A percentile compares a stretch with the other conserved stretches of the same genome.
These are phyloP conservation scores for Tetrahymena elliotti DNA, from an alignment of 73 alveolate species.

Conservation along the genomic window DNA sequence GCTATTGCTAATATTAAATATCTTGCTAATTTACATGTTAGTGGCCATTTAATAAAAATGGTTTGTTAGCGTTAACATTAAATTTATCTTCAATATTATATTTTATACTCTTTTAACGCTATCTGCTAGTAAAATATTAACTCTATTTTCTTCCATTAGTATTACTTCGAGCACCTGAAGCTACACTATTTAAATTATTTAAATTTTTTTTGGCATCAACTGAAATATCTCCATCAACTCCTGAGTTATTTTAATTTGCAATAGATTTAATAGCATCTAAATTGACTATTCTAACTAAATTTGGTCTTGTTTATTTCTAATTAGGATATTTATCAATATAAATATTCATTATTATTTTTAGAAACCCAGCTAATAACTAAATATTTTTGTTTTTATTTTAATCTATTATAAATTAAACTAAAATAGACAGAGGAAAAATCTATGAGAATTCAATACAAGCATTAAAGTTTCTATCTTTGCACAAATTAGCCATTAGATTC, in stretches of 20 bases:
- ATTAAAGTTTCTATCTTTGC: conserved; percentile 14
- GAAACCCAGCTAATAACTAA: conserved; percentile 21
- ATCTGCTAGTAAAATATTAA: background rate
- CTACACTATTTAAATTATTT: background rate
- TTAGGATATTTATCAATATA: conserved; percentile 33
- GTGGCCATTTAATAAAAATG: background rate
- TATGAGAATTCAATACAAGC: conserved; percentile 13
- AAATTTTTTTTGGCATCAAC: background rate
- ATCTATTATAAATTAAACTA: background rate
- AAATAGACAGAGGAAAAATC: background rate
- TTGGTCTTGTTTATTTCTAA: conserved; percentile 19
- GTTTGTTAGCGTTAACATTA: background rate
- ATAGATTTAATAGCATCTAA: conserved; percentile 1
- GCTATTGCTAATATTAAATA: conserved; percentile 3
- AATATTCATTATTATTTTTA: conserved; percentile 8
- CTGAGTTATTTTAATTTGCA: background rate
- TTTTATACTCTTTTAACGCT: background rate
- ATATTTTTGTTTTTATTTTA: background rate
- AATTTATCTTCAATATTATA: background rate
- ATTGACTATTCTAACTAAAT: conserved; percentile 20
- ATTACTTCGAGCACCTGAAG: background rate
- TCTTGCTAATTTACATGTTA: background rate
- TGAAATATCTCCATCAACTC: background rate
- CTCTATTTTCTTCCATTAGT: background rate
- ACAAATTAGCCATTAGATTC: conserved; percentile 22